phyloP scores from a whole-genome alignment of 306 rosid genomes.

The Medicago arabica region DNA sequence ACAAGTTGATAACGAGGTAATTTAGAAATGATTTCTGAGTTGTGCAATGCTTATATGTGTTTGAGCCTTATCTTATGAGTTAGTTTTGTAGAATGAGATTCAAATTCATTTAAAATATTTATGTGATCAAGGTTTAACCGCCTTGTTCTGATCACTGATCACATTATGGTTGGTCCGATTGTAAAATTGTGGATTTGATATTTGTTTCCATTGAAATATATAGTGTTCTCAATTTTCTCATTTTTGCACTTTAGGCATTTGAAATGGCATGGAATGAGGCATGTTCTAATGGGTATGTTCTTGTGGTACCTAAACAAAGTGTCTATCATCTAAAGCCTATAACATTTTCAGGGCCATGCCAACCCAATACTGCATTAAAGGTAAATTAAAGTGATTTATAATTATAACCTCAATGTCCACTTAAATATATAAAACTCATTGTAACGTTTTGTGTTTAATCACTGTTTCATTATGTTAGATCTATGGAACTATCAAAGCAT shows the following conservation, averaged over 20 bases:
- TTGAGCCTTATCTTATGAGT: too few relatives aligned
- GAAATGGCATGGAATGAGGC: constrained; percentile 66
- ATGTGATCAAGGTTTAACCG: not conserved
- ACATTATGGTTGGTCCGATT: not conserved
- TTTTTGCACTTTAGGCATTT: constrained; percentile 57
- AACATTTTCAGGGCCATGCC: constrained; percentile 79
- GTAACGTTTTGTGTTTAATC: not conserved
- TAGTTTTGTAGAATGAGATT: too few relatives aligned
- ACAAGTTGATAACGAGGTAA: constrained; percentile 63
- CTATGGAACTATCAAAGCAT: constrained; percentile 74
- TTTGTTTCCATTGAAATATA: not conserved
- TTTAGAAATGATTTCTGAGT: not conserved
- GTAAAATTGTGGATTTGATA: not conserved
- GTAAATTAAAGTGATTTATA: constrained; percentile 40
- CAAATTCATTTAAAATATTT: not conserved
- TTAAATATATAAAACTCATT: not conserved
- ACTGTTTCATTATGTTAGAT: constrained; percentile 47
- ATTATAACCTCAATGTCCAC: not conserved
- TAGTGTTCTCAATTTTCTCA: not conserved
- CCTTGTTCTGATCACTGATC: too few relatives aligned
- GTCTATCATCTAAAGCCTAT: constrained; percentile 67
- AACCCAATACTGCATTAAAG: constrained; percentile 50
- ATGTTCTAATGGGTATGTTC: constrained; percentile 53
- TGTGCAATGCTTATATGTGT: too few relatives aligned
- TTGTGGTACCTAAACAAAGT: constrained; percentile 57